phyloP scores from a whole-genome alignment of 805 yeast genomes.

The Priceomyces medius region DNA sequence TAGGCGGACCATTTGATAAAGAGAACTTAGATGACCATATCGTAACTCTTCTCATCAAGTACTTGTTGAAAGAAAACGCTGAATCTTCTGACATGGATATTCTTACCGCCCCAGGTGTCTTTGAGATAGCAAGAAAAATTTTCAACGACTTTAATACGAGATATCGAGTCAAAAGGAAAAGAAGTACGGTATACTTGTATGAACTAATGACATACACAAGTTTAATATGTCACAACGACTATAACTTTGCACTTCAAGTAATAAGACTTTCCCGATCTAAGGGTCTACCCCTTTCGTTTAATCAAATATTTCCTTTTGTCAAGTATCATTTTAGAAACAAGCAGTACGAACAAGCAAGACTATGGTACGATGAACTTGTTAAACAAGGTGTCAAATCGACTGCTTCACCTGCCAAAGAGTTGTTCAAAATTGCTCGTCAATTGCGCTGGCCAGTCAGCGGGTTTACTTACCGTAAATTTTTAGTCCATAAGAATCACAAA shows the following conservation, averaged over 20 bases:
- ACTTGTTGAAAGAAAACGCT: conserved; percentile 24
- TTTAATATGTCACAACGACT: conserved; percentile 32
- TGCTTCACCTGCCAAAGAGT: conserved; percentile 24
- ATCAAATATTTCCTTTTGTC: conserved; percentile 40
- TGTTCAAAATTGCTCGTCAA: conserved; percentile 34
- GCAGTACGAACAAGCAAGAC: conserved; percentile 30
- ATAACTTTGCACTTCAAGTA: conserved; percentile 30
- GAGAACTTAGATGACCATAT: conserved; percentile 17
- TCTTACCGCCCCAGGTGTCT: conserved; percentile 10
- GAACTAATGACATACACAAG: conserved; percentile 33
- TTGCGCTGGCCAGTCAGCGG: conserved; percentile 37
- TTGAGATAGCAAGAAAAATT: conserved; percentile 27
- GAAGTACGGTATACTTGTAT: conserved; percentile 21
- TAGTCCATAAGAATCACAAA: conserved; percentile 21
- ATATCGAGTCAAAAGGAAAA: conserved; percentile 11
- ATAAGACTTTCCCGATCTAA: conserved; percentile 23
- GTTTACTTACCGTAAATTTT: conserved; percentile 25
- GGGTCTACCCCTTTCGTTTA: conserved; percentile 36
- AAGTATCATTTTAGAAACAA: conserved; percentile 31
- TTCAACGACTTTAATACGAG: conserved; percentile 21
- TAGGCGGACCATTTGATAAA: conserved; percentile 10
- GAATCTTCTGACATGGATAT: conserved; percentile 16
- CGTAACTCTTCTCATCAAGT: conserved; percentile 22
- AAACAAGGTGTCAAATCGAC: conserved; percentile 31
- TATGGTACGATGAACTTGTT: conserved; percentile 38